Base-by-base conservation (phyloP, 768 basidiomycete species). In the Pleurotus ostreatus region DNA sequence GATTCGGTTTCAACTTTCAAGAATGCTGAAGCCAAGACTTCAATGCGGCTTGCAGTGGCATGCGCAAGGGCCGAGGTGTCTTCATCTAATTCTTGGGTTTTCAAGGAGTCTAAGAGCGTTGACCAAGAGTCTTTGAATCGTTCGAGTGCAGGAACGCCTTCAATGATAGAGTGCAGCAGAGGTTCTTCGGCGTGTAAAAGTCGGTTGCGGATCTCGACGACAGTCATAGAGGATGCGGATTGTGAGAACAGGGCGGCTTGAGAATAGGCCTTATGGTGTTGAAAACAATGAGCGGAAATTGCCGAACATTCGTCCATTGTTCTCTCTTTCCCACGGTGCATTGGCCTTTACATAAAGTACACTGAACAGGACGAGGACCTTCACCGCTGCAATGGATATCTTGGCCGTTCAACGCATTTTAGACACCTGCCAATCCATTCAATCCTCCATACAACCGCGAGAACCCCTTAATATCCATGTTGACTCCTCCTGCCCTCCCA, bases 71-170 rank as follows among this genome's bases (percentile, higher is more conserved):
- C 34, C 0, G 56, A 30, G 1, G 66, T 66, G 4, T 61, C 57
- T 2, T 22, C 34, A 46, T 57, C 49, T 3, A 65, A 12, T 18
- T 23, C 15, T 9, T 57, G 44, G 15, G 49, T n/a, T 6, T 57
- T 44, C 0, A 63, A 46, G 8, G 61, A 57, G 34, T 13, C 47
- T 5, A 49, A 49, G 8, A 62, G 47, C 2, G 38, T 13, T 6
- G 25, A 30, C 62, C 62, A 65, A 41, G 41, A 56, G 11, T 20
- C 6, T 26, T 60, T n/a, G 34, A 63, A 63, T 18, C 26, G 22
- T 5, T 39, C 37, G 16, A 65, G 5, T 11, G 62, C 48, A 2
- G 59, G 37, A 9, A 9, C 41, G 30, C 57, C 49, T n/a, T 49
- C 40, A 2, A 15, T 25, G 9, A 57, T 23, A 1, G 60, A 48